These are phyloP conservation scores for Phytophthora megakarya DNA, from an alignment of 352 stramenopile species.

Conservation along the genomic window DNA sequence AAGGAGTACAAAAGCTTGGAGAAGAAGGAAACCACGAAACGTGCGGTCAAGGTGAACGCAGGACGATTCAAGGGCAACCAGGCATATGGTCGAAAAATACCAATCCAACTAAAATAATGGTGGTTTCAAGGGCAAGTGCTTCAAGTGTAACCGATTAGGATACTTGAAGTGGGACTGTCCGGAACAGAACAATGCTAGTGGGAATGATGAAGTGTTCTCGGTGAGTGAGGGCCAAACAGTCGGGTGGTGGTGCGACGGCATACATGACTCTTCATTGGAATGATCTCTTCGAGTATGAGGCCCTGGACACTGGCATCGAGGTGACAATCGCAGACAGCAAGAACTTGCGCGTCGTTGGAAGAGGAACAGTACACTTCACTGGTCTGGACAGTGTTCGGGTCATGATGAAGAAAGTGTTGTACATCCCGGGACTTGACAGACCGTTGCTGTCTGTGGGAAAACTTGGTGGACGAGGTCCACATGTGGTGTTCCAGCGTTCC, in stretches of 20 bases:
- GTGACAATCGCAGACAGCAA: conserved; percentile 19
- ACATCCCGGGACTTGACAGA: conserved; percentile 27
- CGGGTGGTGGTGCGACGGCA: conserved; percentile 13
- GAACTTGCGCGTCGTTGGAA: conserved; percentile 7
- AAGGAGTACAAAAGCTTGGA: conserved; percentile 25
- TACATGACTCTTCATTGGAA: conserved; percentile 10
- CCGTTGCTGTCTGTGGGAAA: conserved; percentile 26
- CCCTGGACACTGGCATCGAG: neutral
- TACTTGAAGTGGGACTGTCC: conserved; percentile 18
- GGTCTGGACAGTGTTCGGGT: neutral
- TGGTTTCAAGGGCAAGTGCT: conserved; percentile 26
- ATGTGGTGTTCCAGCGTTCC: neutral
- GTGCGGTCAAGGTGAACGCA: conserved; percentile 2
- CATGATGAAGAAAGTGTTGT: conserved; percentile 6
- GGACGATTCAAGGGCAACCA: conserved; percentile 8
- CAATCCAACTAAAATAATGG: neutral
- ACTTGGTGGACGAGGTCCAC: neutral
- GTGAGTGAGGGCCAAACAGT: conserved; percentile 10
- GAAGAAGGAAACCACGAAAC: conserved; percentile 10
- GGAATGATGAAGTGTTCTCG: conserved; percentile 1
- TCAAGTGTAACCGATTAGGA: conserved; percentile 12
- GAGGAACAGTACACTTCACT: conserved; percentile 7
- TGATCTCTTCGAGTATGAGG: conserved; percentile 13
- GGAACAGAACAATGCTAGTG: neutral
- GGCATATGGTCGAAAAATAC: neutral